Percentiles rank a stretch among this genome's conserved stretches.
phyloP scores from a whole-genome alignment of 2,329 filamentous ascomycete species.

The Dichotomopilus funicola region DNA sequence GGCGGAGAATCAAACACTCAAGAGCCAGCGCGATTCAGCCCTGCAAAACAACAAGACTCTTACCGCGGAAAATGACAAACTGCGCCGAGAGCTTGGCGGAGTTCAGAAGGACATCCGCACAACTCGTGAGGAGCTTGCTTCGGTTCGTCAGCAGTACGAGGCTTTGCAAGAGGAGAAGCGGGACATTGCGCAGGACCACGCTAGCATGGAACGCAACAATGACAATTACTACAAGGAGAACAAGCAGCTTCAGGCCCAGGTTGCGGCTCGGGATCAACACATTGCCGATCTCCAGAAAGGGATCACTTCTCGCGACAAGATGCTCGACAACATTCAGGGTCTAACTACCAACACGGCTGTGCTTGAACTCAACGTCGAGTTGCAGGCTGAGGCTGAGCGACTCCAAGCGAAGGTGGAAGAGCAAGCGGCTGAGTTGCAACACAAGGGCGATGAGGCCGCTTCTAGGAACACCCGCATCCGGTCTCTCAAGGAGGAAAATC shows the following conservation, averaged over 20 bases:
- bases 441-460: conserved; percentile 20
- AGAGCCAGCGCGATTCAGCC: conserved; percentile 30
- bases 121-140: conserved; percentile 44
- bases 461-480: conserved; percentile 21
- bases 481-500: conserved; percentile 23
- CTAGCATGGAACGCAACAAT: conserved; percentile 47
- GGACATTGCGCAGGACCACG: conserved; percentile 44
- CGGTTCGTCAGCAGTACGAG: conserved; percentile 30
- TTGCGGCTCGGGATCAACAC: conserved; percentile 23
- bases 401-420: conserved; percentile 21
- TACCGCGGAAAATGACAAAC: conserved; percentile 28
- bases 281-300: conserved; percentile 26
- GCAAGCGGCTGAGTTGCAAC: conserved; percentile 15
- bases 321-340: conserved; percentile 24
- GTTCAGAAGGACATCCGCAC: conserved; percentile 39
- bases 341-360: conserved; percentile 23
- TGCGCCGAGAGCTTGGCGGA: conserved; percentile 33
- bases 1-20: conserved; percentile 35
- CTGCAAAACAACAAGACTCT: conserved; percentile 20
- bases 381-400: conserved; percentile 23
- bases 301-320: conserved; percentile 24
- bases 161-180: conserved; percentile 38
- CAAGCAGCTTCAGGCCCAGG: conserved; percentile 35
- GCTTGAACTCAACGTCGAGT: conserved; percentile 24
- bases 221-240: conserved; percentile 50